Conservation (phyloP, 2,329 filamentous ascomycete genomes). For the Xylariaceae sp. region DNA sequence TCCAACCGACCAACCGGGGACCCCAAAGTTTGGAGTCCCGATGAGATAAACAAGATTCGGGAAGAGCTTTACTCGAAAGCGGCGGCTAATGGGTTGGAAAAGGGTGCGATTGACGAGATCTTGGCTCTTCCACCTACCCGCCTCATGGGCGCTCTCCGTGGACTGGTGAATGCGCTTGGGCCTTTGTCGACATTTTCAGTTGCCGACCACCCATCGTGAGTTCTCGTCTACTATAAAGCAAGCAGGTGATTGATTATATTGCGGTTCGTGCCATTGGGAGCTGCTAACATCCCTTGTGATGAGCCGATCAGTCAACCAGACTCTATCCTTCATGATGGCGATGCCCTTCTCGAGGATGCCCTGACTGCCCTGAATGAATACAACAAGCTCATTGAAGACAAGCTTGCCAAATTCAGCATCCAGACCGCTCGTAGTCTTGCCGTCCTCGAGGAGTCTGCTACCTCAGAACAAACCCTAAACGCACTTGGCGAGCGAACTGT, state of each 20-base stretch:
- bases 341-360: conserved; percentile 5
- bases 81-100: neutral
- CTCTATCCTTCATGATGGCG: conserved; percentile 7
- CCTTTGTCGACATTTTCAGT: conserved; percentile 9
- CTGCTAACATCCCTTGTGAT: neutral
- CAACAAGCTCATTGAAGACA: conserved; percentile 17
- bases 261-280: conserved; percentile 1
- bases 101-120: conserved; percentile 5
- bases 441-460: conserved; percentile 2
- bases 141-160: conserved; percentile 1
- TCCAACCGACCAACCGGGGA: neutral
- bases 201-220: conserved; percentile 5
- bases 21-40: neutral
- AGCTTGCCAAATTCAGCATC: conserved; percentile 11
- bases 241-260: neutral
- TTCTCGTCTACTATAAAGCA: neutral
- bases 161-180: conserved; percentile 1
- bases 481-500: neutral
- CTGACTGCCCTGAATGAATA: conserved; percentile 5
- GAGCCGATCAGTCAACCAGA: neutral
- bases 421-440: conserved; percentile 14
- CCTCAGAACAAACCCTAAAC: neutral
- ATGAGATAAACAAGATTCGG: conserved; percentile 10
- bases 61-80: conserved; percentile 6
- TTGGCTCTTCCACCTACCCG: conserved; percentile 6